Evolutionary conservation across 345 rosid genomes (phyloP), one percentile per base, ranked within the genome.

Genomic region (Salix suchowensis): DNA sequence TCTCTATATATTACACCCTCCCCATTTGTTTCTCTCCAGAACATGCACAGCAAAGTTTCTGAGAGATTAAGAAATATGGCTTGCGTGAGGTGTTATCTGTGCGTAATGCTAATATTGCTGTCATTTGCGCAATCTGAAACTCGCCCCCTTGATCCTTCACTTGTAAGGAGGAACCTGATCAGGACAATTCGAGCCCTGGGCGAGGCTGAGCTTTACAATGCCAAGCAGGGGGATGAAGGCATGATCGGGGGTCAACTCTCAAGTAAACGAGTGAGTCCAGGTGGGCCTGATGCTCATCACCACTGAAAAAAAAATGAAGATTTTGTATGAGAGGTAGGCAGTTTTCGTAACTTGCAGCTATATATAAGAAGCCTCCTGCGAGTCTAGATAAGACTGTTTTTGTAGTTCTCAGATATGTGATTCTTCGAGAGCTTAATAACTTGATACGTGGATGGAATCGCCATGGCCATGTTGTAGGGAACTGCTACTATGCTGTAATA

Each of bases 221-320:
- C 5, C 14, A 61, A 55, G n/a, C 39, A 42, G 23, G 81, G 42
- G 46, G 71, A 79, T 39, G 81, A 50, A 30, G 54, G 69, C 32
- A 73, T 19, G 70, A 76, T 40, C 34, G 36, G 18, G 19, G 30
- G 46, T n/a, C 61, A 68, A 7, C 30, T 40, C 19, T 76, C 42
- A 11, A 73, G 84, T 42, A 82, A 82, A 78, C 72, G 88, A 42
- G 28, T 37, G 3, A 86, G 89, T 65, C 91, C 94, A 0, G 92
- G 88, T 14, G 92, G 94, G 11, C 89, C 90, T 34, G 88, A 86
- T 70, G 79, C 87, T 1, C 86, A 82, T 0, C 92, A 90, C 74
- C 94, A 87, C 73, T 79, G 7, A 65, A 16, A 32, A 79, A 77
- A 76, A 6, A 55, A 70, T 36, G 15, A 39, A 61, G 18, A 7